Evolutionary conservation across 805 yeast genomes (phyloP).

Genomic region (Wickerhamia fluorescens): DNA sequence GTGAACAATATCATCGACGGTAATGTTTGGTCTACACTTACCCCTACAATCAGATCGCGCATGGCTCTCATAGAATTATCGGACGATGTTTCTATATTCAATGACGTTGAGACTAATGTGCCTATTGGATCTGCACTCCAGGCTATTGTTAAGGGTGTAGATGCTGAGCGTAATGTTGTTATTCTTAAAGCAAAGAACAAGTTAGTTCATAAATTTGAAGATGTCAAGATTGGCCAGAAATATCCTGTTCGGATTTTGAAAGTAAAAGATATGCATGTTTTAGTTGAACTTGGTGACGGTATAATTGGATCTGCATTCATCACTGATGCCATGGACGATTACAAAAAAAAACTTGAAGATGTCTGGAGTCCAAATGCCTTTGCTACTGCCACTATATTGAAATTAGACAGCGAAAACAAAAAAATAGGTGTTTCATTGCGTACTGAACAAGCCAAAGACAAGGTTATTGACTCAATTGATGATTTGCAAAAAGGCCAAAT

Average conservation of each 20-base stretch:
- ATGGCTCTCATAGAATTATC: slow-evolving; percentile 59
- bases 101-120: slow-evolving; percentile 45
- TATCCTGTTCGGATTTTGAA: slow-evolving; percentile 59
- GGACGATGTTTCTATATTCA: slow-evolving; percentile 41
- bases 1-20: slow-evolving; percentile 61
- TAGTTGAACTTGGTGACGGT: slow-evolving; percentile 62
- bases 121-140: slow-evolving; percentile 70
- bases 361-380: slow-evolving; percentile 46
- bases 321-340: slow-evolving; percentile 74
- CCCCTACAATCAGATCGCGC: slow-evolving; percentile 64
- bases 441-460: slow-evolving; percentile 44
- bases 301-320: slow-evolving; percentile 60
- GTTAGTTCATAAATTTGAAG: slow-evolving; percentile 36
- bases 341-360: slow-evolving; percentile 43
- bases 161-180: slow-evolving; percentile 45
- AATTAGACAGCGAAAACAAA: slow-evolving; percentile 40
- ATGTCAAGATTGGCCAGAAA: slow-evolving; percentile 46
- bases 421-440: slow-evolving; percentile 63
- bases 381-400: slow-evolving; percentile 49
- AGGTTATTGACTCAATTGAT: slow-evolving; percentile 36
- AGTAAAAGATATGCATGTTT: slow-evolving; percentile 51
- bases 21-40: slow-evolving; percentile 57
- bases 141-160: slow-evolving; percentile 48
- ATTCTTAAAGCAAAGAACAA: slow-evolving; percentile 43
- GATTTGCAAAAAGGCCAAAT: slow-evolving; percentile 66